A percentile compares a stretch with the other conserved stretches of the same genome.
These are phyloP conservation scores for Cyclotella cryptica DNA, from an alignment of 108 stramenopile genomes.

Conservation along the genomic window DNA sequence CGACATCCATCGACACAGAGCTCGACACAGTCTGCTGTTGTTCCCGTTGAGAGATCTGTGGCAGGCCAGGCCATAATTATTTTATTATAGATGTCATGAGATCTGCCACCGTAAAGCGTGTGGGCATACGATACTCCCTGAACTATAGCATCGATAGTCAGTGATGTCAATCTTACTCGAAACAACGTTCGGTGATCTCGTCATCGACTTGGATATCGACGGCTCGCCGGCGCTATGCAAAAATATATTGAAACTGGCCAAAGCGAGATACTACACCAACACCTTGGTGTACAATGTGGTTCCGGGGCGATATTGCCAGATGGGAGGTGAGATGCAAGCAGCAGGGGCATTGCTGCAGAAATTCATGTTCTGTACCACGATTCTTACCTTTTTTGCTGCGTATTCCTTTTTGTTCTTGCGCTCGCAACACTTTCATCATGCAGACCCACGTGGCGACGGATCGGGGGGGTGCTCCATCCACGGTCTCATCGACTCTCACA, in stretches of 20 bases:
- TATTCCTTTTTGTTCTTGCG: not conserved
- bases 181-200: conserved; percentile 86
- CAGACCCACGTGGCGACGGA: conserved; percentile 94
- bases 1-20: too few species aligned
- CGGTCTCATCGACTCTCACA: conserved; percentile 65
- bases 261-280: conserved; percentile 81
- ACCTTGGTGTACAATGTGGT: conserved; percentile 79
- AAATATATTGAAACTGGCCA: conserved; percentile 84
- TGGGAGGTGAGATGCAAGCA: conserved; percentile 51
- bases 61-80: too few species aligned
- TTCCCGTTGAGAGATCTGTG: too few species aligned
- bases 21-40: too few species aligned
- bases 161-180: conserved; percentile 84
- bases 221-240: conserved; percentile 78
- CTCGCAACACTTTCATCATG: too few species aligned
- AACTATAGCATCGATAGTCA: not conserved
- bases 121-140: too few species aligned
- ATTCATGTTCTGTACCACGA: conserved; percentile 14
- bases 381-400: conserved; percentile 4
- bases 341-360: not conserved
- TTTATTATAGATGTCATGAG: too few species aligned
- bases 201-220: conserved; percentile 85
- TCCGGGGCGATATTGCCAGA: conserved; percentile 73
- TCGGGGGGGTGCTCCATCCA: conserved; percentile 90
- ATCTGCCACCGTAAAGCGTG: too few species aligned